Evolutionary conservation across 169 alveolate genomes (phyloP), one percentile per base, ranked within the genome.

Genomic region (Plasmodium relictum): DNA sequence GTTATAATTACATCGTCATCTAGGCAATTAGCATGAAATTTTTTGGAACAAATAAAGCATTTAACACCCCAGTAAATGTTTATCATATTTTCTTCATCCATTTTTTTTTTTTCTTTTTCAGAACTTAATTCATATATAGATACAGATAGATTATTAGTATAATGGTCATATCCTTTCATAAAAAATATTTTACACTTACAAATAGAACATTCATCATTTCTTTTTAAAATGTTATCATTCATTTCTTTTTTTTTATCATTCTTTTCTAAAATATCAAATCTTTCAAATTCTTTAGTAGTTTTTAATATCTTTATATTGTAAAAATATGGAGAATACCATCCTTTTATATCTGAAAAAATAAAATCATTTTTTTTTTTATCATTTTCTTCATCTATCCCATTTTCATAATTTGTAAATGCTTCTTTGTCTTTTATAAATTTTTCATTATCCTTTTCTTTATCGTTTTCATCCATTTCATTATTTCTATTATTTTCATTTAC

Each of bases 291-390:
- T 54, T 68, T 80, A 18, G 3, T 39, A 16, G 69, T 37, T 16
- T 37, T 52, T 48, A 80, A 71, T 45, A 80, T 74, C 50, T 80
- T 80, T 37, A 80, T 80, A 68, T 80, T 80, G 45, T 80, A 80
- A 71, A 80, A 80, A 72, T 80, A 59, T 24, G 90, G 90, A 10
- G 90, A 80, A 80, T 80, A 80, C 90, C 90, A 80, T 2, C 90
- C 90, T 39, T 80, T 80, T 8, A 68, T 26, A 80, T 80, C 90
- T 50, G 90, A 80, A 59, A 54, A 80, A 22, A 62, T 58, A 22
- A 80, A 58, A 54, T 68, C 85, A 59, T 18, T 18, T 80, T 56
- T 80, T 39, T 78, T 78, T 31, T 78, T 78, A 14, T 14, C 63
- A 65, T 48, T 66, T 41, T 78, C 78, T 8, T 73, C 88, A 9